Conservation (phyloP, 495 filamentous ascomycete species). For the Xanthoparmelia taractica region DNA sequence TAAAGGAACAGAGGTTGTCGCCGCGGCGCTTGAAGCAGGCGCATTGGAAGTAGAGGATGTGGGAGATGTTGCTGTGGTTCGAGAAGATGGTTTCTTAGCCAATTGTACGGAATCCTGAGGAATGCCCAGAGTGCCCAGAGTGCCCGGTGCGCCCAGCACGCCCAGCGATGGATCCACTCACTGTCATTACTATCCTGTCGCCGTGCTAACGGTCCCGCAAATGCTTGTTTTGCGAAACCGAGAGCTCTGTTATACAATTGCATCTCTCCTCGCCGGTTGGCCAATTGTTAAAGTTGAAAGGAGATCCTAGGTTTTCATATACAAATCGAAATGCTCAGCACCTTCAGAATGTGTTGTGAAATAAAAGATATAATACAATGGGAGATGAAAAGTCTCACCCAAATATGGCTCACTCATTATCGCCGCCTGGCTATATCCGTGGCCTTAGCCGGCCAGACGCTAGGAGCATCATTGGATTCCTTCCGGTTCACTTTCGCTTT, state of each 20-base stretch:
- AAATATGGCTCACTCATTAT: neutral
- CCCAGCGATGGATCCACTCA: neutral
- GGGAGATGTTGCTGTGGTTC: neutral
- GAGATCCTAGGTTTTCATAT: neutral
- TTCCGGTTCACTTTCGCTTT: neutral
- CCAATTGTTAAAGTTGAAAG: neutral
- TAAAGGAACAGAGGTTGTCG: slow-evolving; percentile 8
- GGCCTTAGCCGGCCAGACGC: neutral
- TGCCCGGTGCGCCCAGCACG: neutral
- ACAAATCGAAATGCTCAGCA: neutral
- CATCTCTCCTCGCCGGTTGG: neutral
- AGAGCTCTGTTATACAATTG: slow-evolving; percentile 7
- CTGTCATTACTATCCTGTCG: slow-evolving; percentile 10
- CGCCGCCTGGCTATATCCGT: neutral
- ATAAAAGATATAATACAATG: neutral
- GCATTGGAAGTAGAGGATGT: slow-evolving; percentile 7
- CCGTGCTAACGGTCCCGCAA: slow-evolving; percentile 3
- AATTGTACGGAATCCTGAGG: neutral
- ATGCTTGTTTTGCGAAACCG: neutral
- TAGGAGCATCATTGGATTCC: neutral
- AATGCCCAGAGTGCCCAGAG: too few relatives aligned
- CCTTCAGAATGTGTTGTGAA: neutral
- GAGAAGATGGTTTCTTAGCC: neutral
- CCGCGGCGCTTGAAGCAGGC: slow-evolving; percentile 6
- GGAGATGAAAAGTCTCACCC: slow-evolving; percentile 1